Base-by-base conservation (phyloP, 1,139 yeast genomes). In the Kodamaea sp. region DNA sequence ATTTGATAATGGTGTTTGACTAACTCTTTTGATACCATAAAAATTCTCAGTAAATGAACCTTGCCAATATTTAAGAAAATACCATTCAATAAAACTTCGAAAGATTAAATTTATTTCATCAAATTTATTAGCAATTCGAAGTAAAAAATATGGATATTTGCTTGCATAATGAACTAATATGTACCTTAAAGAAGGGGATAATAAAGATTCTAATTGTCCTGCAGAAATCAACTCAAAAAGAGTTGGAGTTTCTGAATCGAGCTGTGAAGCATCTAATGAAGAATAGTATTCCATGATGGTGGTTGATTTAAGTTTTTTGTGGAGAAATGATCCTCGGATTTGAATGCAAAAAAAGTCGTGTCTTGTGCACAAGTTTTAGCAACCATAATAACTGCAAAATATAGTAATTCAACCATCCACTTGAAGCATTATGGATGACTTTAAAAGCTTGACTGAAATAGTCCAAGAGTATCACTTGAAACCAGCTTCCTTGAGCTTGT, bases 1-100 rank as follows among this genome's bases (percentile, higher is more conserved):
- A 27, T 55, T 50, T 8, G 70, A 55, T 31, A 73, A 60, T 3
- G 73, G 69, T 1, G 75, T 65, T 29, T 61, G 63, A 39, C 64
- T 64, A 15, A 79, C 79, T 38, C 95, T 65, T 57, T 89, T 88
- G 49, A 92, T 63, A 2, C 97, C 97, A 55, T 92, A 90, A 57
- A 90, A 92, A 57, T 86, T 86, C 58, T 90, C 97, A 0, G 96
- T 87, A 52, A 92, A 88, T 2, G 94, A 79, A 0, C 95, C 81
- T 53, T 86, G 90, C 88, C 95, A 86, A 40, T 73, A 71, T 39
- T 67, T 74, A 37, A 90, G 59, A 52, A 84, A 87, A 49, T 77
- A 75, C 71, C 81, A 82, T 59, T 92, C 97, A 1, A 90, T 67
- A n/a, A 75, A 48, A 0, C 86, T 80, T 57, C 92, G 67, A 4